These are phyloP conservation scores for Pichia inconspicua DNA, from an alignment of 1,139 yeast genomes.

Conservation along the genomic window DNA sequence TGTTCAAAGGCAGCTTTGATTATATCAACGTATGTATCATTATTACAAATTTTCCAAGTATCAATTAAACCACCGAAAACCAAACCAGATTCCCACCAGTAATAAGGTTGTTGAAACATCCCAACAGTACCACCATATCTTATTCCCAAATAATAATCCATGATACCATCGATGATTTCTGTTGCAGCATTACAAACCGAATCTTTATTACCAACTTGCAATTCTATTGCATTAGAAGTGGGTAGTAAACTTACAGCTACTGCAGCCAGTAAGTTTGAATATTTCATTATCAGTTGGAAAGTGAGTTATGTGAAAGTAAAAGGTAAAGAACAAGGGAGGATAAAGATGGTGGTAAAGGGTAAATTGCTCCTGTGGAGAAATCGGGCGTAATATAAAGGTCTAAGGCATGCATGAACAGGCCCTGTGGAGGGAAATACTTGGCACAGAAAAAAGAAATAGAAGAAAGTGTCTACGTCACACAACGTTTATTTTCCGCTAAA, in stretches of 20 bases:
- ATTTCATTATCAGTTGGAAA: background rate
- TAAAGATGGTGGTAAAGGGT: background rate
- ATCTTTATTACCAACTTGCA: slow-evolving; percentile 21
- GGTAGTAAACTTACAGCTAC: background rate
- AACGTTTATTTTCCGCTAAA: background rate
- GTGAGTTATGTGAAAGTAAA: background rate
- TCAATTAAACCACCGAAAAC: slow-evolving; percentile 87
- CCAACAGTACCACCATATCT: slow-evolving; percentile 73
- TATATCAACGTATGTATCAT: slow-evolving; percentile 55
- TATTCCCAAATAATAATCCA: slow-evolving; percentile 77
- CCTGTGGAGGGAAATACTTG: background rate
- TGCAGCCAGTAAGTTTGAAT: background rate
- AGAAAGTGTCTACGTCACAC: background rate
- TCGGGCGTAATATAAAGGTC: background rate
- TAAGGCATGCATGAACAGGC: too few species aligned
- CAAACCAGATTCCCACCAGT: slow-evolving; percentile 99
- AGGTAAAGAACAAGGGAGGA: background rate
- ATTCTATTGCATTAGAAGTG: slow-evolving; percentile 11
- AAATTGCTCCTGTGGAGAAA: background rate
- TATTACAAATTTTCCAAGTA: slow-evolving; percentile 63
- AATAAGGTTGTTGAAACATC: slow-evolving; percentile 77
- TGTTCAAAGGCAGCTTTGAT: slow-evolving; percentile 58
- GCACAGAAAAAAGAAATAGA: background rate
- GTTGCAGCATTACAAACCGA: slow-evolving; percentile 43
- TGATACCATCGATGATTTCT: slow-evolving; percentile 54